Conservation (phyloP, 169 alveolate genomes). For the Cytauxzoon felis region DNA sequence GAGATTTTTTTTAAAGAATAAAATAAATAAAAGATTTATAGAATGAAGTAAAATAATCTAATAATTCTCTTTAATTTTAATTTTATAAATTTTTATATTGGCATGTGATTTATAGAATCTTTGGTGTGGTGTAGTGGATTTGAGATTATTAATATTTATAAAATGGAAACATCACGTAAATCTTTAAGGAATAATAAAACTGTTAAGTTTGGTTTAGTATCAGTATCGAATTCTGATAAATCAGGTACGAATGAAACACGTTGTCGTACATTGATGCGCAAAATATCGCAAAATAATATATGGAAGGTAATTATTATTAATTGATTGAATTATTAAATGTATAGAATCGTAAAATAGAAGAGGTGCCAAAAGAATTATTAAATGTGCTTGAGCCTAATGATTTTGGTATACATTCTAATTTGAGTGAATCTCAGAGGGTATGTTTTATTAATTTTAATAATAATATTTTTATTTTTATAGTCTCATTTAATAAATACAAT, state of each 20-base stretch:
- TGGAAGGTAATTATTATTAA: slow-evolving; percentile 16
- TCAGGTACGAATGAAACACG: slow-evolving; percentile 19
- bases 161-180: neutral
- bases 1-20: too few species aligned
- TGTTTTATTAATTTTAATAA: neutral
- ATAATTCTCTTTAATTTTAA: too few species aligned
- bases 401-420: slow-evolving; percentile 50
- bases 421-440: slow-evolving; percentile 41
- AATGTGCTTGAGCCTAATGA: slow-evolving; percentile 34
- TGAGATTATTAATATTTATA: too few species aligned
- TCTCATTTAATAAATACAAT: slow-evolving; percentile 33
- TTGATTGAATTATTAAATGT: neutral
- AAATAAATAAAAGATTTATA: too few species aligned
- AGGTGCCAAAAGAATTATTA: slow-evolving; percentile 44
- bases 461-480: neutral
- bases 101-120: too few species aligned
- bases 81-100: too few species aligned
- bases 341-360: slow-evolving; percentile 22
- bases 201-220: slow-evolving; percentile 50
- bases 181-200: too few species aligned
- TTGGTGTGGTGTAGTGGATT: too few species aligned
- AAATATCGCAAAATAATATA: slow-evolving; percentile 15
- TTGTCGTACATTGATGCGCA: slow-evolving; percentile 47
- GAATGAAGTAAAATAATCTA: too few species aligned
- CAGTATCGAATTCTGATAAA: slow-evolving; percentile 56